Conservation (phyloP, 352 stramenopile genomes). For the Phytophthora litchii region DNA sequence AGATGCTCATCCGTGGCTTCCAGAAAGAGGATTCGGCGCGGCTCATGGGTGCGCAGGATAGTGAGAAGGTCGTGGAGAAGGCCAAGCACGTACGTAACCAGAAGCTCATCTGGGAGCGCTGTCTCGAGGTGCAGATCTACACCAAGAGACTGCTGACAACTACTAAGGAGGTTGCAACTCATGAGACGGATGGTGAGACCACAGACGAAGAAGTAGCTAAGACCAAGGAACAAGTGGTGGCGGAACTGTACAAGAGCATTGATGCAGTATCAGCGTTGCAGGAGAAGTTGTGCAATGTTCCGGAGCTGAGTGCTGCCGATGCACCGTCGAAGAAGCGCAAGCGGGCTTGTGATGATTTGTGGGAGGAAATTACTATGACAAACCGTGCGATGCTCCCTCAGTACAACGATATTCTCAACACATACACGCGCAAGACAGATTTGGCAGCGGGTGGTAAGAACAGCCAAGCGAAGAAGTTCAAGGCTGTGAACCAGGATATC, state of each 20-base stretch:
- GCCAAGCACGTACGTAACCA: constrained; percentile 82
- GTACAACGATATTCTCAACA: constrained; percentile 87
- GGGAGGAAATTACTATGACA: constrained; percentile 46
- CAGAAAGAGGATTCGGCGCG: constrained; percentile 79
- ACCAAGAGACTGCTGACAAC: constrained; percentile 76
- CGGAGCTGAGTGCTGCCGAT: constrained; percentile 43
- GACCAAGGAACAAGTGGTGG: constrained; percentile 45
- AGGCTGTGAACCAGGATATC: constrained; percentile 88
- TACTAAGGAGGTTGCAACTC: constrained; percentile 35
- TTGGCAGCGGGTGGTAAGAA: constrained; percentile 53
- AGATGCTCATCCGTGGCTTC: constrained; percentile 81
- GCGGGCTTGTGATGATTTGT: constrained; percentile 59
- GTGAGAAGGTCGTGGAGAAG: constrained; percentile 78
- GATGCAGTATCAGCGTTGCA: constrained; percentile 65
- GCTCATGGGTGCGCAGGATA: constrained; percentile 80
- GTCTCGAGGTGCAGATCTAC: constrained; percentile 87
- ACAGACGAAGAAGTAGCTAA: constrained; percentile 31
- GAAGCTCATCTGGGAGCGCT: constrained; percentile 86
- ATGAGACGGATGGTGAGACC: constrained; percentile 32
- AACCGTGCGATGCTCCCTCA: constrained; percentile 64
- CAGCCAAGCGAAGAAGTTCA: constrained; percentile 86
- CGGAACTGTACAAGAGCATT: constrained; percentile 70
- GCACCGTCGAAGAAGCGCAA: constrained; percentile 67
- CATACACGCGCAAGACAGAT: constrained; percentile 77
- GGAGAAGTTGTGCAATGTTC: constrained; percentile 68